A percentile compares a stretch with the other conserved stretches of the same genome.
These are phyloP conservation scores for Hypoxylon rickii DNA, from an alignment of 495 filamentous ascomycete genomes.

Conservation along the genomic window DNA sequence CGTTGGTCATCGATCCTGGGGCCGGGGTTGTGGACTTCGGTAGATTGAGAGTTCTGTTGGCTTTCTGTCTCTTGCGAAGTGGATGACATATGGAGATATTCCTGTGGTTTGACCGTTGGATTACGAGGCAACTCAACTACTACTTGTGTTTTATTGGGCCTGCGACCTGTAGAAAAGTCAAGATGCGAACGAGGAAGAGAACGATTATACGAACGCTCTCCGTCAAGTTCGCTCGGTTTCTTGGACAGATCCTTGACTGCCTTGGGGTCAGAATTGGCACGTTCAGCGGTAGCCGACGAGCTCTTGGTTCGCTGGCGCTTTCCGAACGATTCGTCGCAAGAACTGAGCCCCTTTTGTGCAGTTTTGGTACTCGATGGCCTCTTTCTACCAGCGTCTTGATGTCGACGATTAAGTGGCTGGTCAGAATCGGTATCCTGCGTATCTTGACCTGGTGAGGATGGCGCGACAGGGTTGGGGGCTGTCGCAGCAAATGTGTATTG, in stretches of 20 bases:
- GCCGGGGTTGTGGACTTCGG: not conserved
- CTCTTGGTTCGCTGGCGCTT: conserved; percentile 6
- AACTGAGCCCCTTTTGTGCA: no score
- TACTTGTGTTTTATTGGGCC: not conserved
- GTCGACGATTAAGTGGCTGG: not conserved
- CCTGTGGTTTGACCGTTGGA: conserved; percentile 15
- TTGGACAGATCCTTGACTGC: not conserved
- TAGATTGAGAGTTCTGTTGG: conserved; percentile 1
- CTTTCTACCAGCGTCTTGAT: conserved; percentile 3
- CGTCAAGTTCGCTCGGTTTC: not conserved
- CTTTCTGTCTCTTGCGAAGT: conserved; percentile 4
- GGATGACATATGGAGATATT: conserved; percentile 13
- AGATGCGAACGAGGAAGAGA: not conserved
- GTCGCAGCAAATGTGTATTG: not conserved
- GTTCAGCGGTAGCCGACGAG: not conserved
- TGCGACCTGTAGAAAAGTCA: no score
- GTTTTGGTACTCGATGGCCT: conserved; percentile 1
- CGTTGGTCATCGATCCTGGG: conserved; percentile 4
- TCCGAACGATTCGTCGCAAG: conserved; percentile 2
- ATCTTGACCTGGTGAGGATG: not conserved
- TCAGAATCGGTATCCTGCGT: not conserved
- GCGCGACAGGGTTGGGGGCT: not conserved
- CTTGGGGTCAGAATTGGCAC: not conserved
- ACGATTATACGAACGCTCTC: not conserved
- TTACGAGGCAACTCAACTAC: conserved; percentile 18